A percentile compares a stretch with the other conserved stretches of the same genome.
phyloP scores from a whole-genome alignment of 164 flowering plant genomes.

The Paratinospora sagittata region DNA sequence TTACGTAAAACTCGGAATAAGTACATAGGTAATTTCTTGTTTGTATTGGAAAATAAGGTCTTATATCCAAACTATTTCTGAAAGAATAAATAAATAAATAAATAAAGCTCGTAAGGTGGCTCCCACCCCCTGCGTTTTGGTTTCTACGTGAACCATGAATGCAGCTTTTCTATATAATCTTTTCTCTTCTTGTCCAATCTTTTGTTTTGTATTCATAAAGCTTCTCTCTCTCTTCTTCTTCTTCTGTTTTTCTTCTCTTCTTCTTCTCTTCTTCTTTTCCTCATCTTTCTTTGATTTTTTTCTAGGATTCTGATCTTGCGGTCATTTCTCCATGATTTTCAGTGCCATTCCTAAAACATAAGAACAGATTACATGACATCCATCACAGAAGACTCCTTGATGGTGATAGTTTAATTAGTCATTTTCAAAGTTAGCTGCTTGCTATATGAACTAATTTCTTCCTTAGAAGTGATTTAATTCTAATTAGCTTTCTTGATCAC shows the following conservation, averaged over 20 bases:
- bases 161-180: too few species aligned
- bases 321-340: conserved; percentile 1
- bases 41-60: neutral
- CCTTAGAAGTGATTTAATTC: too few species aligned
- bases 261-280: neutral
- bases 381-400: neutral
- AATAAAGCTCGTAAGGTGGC: too few species aligned
- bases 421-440: neutral
- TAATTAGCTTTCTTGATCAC: neutral
- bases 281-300: neutral
- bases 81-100: too few species aligned
- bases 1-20: neutral
- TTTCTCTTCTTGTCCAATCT: neutral
- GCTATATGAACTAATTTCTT: neutral
- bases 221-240: neutral
- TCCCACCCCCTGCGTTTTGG: neutral
- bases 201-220: neutral
- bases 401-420: neutral
- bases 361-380: neutral
- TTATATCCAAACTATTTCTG: neutral
- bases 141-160: neutral
- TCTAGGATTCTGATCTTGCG: neutral
- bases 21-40: neutral
- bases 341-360: neutral
- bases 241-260: too few species aligned